Percentiles rank a stretch among this genome's conserved stretches.
These are phyloP conservation scores for Sisymbrium altissimum DNA, from an alignment of 345 rosid species.

Conservation along the genomic window DNA sequence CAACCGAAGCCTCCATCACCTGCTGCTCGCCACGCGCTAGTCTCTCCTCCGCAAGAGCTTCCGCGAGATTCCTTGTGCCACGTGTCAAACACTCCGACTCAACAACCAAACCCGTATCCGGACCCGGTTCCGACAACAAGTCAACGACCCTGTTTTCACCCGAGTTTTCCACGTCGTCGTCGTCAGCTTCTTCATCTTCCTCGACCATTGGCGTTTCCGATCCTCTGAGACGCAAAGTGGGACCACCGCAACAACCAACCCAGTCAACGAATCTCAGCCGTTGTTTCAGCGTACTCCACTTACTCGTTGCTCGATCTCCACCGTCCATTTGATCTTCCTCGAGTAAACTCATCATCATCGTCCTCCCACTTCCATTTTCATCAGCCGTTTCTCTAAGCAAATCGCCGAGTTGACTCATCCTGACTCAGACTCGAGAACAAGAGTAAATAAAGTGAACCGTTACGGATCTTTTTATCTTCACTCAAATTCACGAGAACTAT, in stretches of 20 bases:
- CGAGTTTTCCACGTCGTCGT: slow-evolving; percentile 9
- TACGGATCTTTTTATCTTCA: background rate
- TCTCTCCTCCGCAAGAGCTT: slow-evolving; percentile 84
- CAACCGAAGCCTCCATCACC: background rate
- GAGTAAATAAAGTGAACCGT: background rate
- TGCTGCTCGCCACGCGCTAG: slow-evolving; percentile 35
- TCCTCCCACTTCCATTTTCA: slow-evolving; percentile 18
- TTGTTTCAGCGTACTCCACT: slow-evolving; percentile 63
- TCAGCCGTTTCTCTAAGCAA: slow-evolving; percentile 31
- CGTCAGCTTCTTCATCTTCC: slow-evolving; percentile 8
- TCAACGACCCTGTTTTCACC: slow-evolving; percentile 21
- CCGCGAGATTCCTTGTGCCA: slow-evolving; percentile 59
- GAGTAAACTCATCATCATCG: slow-evolving; percentile 29
- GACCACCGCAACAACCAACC: slow-evolving; percentile 59
- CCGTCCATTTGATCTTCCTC: slow-evolving; percentile 40
- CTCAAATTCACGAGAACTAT: slow-evolving; percentile 27
- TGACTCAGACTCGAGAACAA: background rate
- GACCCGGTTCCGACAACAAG: background rate
- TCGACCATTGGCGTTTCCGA: slow-evolving; percentile 31
- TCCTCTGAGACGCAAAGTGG: slow-evolving; percentile 42
- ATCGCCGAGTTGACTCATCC: slow-evolving; percentile 35
- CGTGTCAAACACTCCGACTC: slow-evolving; percentile 27
- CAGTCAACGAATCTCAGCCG: slow-evolving; percentile 56
- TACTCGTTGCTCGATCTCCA: slow-evolving; percentile 27
- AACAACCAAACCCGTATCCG: background rate